Evolutionary conservation across 2,329 filamentous ascomycete genomes (phyloP).

Genomic region (Periconia sp.): DNA sequence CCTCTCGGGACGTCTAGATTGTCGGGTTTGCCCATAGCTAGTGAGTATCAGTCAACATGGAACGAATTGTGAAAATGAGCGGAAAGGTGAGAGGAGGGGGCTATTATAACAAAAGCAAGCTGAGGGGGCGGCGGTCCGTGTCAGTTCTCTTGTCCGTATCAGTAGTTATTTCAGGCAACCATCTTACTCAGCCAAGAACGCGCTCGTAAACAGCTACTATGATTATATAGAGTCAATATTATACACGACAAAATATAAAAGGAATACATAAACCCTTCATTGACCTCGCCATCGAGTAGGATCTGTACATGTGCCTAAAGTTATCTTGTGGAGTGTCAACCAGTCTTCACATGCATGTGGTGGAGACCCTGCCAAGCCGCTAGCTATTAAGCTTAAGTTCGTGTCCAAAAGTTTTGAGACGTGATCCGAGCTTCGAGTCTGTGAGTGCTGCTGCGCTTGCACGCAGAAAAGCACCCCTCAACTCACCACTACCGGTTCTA

Average conservation of each 20-base stretch:
- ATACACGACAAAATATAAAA: too few species aligned
- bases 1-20: neutral
- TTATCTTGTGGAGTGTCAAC: neutral
- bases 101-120: too few species aligned
- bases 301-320: too few species aligned
- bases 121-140: neutral
- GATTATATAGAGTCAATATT: too few species aligned
- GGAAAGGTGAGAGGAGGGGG: neutral
- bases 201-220: too few species aligned
- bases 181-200: neutral
- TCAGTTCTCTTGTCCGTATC: slow-evolving; percentile 3
- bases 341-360: neutral
- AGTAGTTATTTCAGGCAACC: slow-evolving; percentile 8
- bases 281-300: too few species aligned
- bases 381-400: slow-evolving; percentile 34
- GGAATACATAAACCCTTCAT: too few species aligned
- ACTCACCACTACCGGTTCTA: slow-evolving; percentile 3
- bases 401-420: slow-evolving; percentile 26
- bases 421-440: neutral
- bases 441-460: too few species aligned
- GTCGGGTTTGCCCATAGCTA: neutral
- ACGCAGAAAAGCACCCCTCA: neutral
- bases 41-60: neutral
- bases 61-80: neutral
- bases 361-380: slow-evolving; percentile 17